Base-by-base conservation (phyloP, 129 eudicot species). In the Lactuca sativa region DNA sequence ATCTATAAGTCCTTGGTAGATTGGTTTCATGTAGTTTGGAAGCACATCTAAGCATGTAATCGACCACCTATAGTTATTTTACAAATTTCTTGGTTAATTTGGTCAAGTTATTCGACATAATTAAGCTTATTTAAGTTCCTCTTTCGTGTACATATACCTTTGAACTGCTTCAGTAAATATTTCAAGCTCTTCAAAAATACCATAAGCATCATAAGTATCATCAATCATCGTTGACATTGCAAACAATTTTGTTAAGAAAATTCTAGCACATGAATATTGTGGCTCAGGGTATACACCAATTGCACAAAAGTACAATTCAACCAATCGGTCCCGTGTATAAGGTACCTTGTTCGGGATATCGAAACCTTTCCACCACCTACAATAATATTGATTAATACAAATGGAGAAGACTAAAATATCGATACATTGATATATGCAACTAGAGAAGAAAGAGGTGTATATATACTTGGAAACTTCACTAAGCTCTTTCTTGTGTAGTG, bases 11-110 rank as follows among this genome's bases (percentile, higher is more conserved):
- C 69, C 68, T 70, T 59, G 38, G 58, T 83, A 83, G 16, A 7
- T 30, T 1, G 14, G 4, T 59, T 55, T 81, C 83, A 84, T 65
- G 74, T 84, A 74, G 6, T 74, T 69, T n/a, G 86, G 86, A 14
- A 84, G 73, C 53, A 58, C 18, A n/a, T 84, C 77, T 17, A 52
- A 4, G 58, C 13, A 66, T 64, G 11, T 34, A 6, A 31, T 38
- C 14, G 81, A 80, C 83, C 86, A 79, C 65, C 88, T 83, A 12
- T 17, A 2, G 3, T 4, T 18, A 56, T 6, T 6, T 56, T 9
- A 16, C 4, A 3, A 15, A 16, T 10, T n/a, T 25, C 30, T 25
- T 25, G 6, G 31, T 55, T 15, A n/a, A 55, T 16, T 16, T 9
- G 32, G 6, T 55, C 5, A 55, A 7, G 18, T 4, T n/a, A 9